Conservation (phyloP, 768 basidiomycete genomes). For the Boletus rufocinnamomeus region DNA sequence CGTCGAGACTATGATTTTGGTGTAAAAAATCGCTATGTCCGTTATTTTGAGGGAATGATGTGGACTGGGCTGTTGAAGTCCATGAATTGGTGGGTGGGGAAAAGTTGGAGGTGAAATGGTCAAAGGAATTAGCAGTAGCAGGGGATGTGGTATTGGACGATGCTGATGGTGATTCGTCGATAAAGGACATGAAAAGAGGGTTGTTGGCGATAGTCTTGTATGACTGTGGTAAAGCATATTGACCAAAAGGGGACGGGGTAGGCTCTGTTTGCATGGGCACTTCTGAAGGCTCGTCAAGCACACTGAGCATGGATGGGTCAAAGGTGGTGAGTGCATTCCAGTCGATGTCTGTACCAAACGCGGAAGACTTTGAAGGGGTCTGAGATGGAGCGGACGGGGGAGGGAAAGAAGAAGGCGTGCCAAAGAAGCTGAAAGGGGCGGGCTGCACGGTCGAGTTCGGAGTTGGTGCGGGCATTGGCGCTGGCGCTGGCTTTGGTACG, state of each 20-base stretch:
- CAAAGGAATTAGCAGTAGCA: conserved; percentile 27
- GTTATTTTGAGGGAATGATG: conserved; percentile 22
- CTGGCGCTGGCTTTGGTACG: conserved; percentile 52
- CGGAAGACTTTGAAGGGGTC: conserved; percentile 29
- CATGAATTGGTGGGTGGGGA: conserved; percentile 40
- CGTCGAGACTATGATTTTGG: conserved; percentile 39
- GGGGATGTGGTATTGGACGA: conserved; percentile 20
- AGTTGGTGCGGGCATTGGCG: conserved; percentile 24
- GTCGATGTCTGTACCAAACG: conserved; percentile 42
- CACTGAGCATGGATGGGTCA: conserved; percentile 65
- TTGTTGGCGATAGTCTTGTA: conserved; percentile 84
- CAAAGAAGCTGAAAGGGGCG: conserved; percentile 31
- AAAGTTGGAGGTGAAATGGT: conserved; percentile 47
- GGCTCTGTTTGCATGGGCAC: conserved; percentile 62
- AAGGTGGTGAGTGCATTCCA: conserved; percentile 70
- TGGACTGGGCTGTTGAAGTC: conserved; percentile 19
- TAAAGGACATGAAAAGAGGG: conserved; percentile 83
- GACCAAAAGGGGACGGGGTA: conserved; percentile 48
- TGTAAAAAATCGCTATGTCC: conserved; percentile 29
- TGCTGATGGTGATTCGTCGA: conserved; percentile 47
- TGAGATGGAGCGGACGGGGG: conserved; percentile 33
- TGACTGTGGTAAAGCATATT: conserved; percentile 45
- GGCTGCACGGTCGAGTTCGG: conserved; percentile 25
- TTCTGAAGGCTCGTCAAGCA: conserved; percentile 64
- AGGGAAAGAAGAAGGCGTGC: conserved; percentile 24